Evolutionary conservation across 805 yeast species (phyloP), one percentile per base, ranked within the genome.

Genomic region (Starmerella riodocensis): DNA sequence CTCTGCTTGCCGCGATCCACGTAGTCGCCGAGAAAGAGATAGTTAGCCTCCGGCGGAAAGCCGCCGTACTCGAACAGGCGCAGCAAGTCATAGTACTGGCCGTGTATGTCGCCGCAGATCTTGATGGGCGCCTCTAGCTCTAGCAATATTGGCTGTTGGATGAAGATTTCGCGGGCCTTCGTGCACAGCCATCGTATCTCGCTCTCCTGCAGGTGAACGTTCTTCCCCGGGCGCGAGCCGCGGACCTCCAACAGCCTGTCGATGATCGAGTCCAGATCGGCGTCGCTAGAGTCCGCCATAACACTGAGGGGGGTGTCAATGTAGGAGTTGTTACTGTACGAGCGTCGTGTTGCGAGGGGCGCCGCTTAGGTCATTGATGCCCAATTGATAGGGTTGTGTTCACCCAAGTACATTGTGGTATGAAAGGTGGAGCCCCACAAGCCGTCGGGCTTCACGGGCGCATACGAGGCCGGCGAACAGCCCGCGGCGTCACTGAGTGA

Each of bases 1-100:
- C 94, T 83, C 68, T 91, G 97, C 60, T 86, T 85, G 57, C 98
- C 98, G 70, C 98, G 79, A 68, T 88, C 98, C 51, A 88, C 98
- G 59, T 88, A 88, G 69, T 88, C 98, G 51, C 98, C 98, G 44
- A 88, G 65, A 59, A 88, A 88, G 54, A 88, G 68, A 66, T 88
- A 88, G 67, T 88, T 88, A 16, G 97, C 93, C 62, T 91, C 97
- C 11, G 98, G 98, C 1, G 98, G 98, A 70, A 91, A 88, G 2
- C 97, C 98, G 54, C 98, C 97, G 58, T 88, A 88, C 67, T 91
- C 97, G 56, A 88, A 88, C 54, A 88, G 73, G 63, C 98, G 79
- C 60, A 88, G 71, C 54, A 88, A 73, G 63, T 88, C 98, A 59
- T 88, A 88, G 64, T 91, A 88, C 65, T 88, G 98, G 42, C 98